Percentiles rank a stretch among this genome's conserved stretches.
Conservation (phyloP, 2,329 filamentous ascomycete species). For the Diplodia mutila region DNA sequence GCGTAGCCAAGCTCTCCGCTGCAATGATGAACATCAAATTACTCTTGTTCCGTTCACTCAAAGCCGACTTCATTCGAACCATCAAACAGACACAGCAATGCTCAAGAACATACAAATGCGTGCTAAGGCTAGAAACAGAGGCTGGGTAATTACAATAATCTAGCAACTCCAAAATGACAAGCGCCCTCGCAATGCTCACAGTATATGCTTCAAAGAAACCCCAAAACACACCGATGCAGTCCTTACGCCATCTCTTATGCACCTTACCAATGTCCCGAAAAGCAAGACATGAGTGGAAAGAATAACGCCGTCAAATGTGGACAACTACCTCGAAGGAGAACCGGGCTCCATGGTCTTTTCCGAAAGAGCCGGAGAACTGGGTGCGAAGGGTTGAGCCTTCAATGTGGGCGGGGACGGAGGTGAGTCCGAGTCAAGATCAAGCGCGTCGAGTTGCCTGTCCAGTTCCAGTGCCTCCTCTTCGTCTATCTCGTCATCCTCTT, state of each 20-base stretch:
- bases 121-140: neutral
- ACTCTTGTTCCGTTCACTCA: neutral
- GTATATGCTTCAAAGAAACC: neutral
- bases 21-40: neutral
- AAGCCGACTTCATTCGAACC: neutral
- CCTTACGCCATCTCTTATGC: slow-evolving; percentile 1
- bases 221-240: neutral
- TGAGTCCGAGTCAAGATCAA: slow-evolving; percentile 22
- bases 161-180: neutral
- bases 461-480: slow-evolving; percentile 22
- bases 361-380: slow-evolving; percentile 1
- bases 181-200: slow-evolving; percentile 20
- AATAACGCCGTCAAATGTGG: neutral
- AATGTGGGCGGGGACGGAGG: neutral
- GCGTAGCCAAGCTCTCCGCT: neutral
- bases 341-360: slow-evolving; percentile 14
- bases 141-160: slow-evolving; percentile 6
- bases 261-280: slow-evolving; percentile 1
- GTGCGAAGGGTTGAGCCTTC: slow-evolving; percentile 11
- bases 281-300: neutral
- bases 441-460: slow-evolving; percentile 25
- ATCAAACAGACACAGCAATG: neutral
- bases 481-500: slow-evolving; percentile 30
- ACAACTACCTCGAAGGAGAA: neutral
- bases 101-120: neutral